A percentile compares a stretch with the other conserved stretches of the same genome.
Conservation (phyloP, 495 filamentous ascomycete genomes). For the Talaromyces proteolyticus region DNA sequence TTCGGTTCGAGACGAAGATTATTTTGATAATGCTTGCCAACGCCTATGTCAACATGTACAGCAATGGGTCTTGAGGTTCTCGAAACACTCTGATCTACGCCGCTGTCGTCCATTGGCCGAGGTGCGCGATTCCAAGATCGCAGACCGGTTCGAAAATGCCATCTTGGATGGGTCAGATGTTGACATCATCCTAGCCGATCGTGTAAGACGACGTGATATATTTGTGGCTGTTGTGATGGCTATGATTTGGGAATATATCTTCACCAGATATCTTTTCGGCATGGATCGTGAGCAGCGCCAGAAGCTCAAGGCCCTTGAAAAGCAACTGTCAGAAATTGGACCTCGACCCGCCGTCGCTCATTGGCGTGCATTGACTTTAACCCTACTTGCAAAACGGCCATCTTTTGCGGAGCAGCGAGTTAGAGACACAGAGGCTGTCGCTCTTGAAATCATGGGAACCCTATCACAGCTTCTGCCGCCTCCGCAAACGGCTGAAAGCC, state of each 20-base stretch:
- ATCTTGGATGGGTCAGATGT: constrained; percentile 91
- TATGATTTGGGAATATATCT: constrained; percentile 97
- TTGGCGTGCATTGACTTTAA: constrained; percentile 93
- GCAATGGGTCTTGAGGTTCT: constrained; percentile 94
- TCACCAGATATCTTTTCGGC: constrained; percentile 94
- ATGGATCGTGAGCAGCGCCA: constrained; percentile 97
- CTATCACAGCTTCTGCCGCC: constrained; percentile 76
- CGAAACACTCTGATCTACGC: constrained; percentile 86
- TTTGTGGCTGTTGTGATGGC: constrained; percentile 98
- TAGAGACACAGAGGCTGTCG: constrained; percentile 83
- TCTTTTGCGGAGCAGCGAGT: constrained; percentile 69
- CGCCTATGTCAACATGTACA: constrained; percentile 90
- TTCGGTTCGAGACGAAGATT: constrained; percentile 77
- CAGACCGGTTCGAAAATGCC: constrained; percentile 87
- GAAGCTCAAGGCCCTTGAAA: constrained; percentile 91
- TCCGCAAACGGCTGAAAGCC: constrained; percentile 63
- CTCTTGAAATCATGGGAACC: constrained; percentile 75
- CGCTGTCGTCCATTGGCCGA: constrained; percentile 76
- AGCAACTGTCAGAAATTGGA: constrained; percentile 81
- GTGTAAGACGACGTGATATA: constrained; percentile 79
- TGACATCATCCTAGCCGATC: constrained; percentile 76
- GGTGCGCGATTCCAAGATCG: constrained; percentile 66
- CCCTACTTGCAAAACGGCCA: constrained; percentile 71
- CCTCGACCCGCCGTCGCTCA: constrained; percentile 77
- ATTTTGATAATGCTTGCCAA: constrained; percentile 92